These are phyloP conservation scores for Scleroderma bovista DNA, from an alignment of 768 basidiomycete genomes.

Conservation along the genomic window DNA sequence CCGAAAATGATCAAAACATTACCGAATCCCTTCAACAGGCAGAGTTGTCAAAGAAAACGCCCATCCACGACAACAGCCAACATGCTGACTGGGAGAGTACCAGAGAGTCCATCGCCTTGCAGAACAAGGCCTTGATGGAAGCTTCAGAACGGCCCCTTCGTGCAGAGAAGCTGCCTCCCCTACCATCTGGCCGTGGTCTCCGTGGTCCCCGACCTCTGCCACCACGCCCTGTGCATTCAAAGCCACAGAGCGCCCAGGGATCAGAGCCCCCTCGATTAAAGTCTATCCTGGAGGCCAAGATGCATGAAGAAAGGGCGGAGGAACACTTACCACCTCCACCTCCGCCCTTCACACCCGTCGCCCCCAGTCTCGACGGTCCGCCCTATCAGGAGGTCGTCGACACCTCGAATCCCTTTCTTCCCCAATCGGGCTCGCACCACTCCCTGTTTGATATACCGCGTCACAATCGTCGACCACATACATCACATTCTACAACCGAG, in stretches of 20 bases:
- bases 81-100: slow-evolving; percentile 15
- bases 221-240: slow-evolving; percentile 11
- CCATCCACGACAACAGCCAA: slow-evolving; percentile 7
- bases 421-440: slow-evolving; percentile 19
- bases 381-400: slow-evolving; percentile 22
- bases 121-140: slow-evolving; percentile 4
- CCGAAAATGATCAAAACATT: slow-evolving; percentile 49
- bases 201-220: slow-evolving; percentile 24
- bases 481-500: slow-evolving; percentile 5
- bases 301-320: slow-evolving; percentile 1
- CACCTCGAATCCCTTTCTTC: slow-evolving; percentile 15
- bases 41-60: slow-evolving; percentile 7
- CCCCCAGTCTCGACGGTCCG: slow-evolving; percentile 34
- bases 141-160: slow-evolving; percentile 1
- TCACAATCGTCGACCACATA: slow-evolving; percentile 6
- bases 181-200: background rate
- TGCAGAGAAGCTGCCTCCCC: slow-evolving; percentile 5
- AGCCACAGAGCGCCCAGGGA: background rate
- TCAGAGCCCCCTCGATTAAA: background rate
- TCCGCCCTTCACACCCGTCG: slow-evolving; percentile 28
- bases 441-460: slow-evolving; percentile 17
- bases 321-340: slow-evolving; percentile 19
- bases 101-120: slow-evolving; percentile 6
- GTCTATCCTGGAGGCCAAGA: slow-evolving; percentile 6
- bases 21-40: slow-evolving; percentile 17